Evolutionary conservation across 1,139 yeast genomes (phyloP).

Genomic region (Taphrina wiesneri): DNA sequence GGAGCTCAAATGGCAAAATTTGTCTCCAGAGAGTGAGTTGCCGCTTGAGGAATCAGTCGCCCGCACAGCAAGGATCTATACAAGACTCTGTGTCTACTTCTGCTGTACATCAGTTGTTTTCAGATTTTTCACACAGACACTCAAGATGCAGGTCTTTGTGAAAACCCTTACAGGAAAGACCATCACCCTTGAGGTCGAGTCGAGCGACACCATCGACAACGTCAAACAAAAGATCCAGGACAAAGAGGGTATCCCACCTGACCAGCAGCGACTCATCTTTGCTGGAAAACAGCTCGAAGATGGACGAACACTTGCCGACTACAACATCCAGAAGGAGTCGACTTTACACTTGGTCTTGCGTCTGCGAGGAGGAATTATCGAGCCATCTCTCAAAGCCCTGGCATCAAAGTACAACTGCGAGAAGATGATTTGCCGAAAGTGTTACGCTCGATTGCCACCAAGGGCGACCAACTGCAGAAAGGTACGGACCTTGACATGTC

Average conservation of each 20-base stretch:
- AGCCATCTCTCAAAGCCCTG: slow-evolving; percentile 98
- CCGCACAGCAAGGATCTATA: neutral
- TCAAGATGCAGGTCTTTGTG: slow-evolving; percentile 54
- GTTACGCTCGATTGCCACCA: slow-evolving; percentile 99
- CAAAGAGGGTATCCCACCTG: slow-evolving; percentile 94
- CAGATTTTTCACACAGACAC: neutral
- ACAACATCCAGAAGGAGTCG: slow-evolving; percentile 94
- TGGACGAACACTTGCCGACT: slow-evolving; percentile 88
- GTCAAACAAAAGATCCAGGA: slow-evolving; percentile 92
- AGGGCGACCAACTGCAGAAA: slow-evolving; percentile 99
- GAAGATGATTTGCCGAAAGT: slow-evolving; percentile 97
- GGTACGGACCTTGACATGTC: neutral
- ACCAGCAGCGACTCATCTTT: slow-evolving; percentile 88
- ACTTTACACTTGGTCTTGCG: slow-evolving; percentile 84
- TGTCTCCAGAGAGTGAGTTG: neutral
- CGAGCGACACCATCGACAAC: slow-evolving; percentile 91
- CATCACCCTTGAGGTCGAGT: slow-evolving; percentile 91
- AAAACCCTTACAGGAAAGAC: slow-evolving; percentile 87
- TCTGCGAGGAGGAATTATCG: slow-evolving; percentile 94
- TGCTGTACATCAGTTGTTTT: neutral
- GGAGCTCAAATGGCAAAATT: slow-evolving; percentile 4
- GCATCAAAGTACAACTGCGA: slow-evolving; percentile 99
- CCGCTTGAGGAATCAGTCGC: slow-evolving; percentile 1
- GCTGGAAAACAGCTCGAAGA: slow-evolving; percentile 95
- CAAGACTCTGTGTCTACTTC: neutral